Conservation (phyloP, 768 basidiomycete species). For the Pulveroboletus sp. region DNA sequence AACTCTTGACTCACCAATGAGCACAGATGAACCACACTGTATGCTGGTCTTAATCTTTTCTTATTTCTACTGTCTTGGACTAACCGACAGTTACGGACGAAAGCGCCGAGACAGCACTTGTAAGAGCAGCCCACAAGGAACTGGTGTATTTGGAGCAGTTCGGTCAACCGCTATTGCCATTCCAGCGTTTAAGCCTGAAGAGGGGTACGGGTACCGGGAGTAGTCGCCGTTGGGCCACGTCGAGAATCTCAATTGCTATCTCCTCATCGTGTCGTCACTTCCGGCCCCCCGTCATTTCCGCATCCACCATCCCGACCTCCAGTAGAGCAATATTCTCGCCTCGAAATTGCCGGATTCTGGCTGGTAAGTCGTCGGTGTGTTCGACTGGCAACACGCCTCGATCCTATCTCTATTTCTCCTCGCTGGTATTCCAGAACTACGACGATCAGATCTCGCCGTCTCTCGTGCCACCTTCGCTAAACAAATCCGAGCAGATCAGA, state of each 20-base stretch:
- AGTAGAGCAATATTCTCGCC: conserved; percentile 47
- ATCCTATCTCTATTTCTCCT: conserved; percentile 52
- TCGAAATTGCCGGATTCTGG: conserved; percentile 42
- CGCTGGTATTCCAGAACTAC: conserved; percentile 25
- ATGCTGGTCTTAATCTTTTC: no score
- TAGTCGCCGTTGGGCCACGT: conserved; percentile 2
- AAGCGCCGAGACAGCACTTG: background rate
- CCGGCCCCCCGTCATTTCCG: conserved; percentile 38
- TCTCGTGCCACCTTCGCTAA: background rate
- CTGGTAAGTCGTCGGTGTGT: conserved; percentile 38
- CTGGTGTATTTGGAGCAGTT: background rate
- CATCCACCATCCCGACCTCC: conserved; percentile 45
- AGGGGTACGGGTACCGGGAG: conserved; percentile 1
- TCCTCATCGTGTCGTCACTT: conserved; percentile 4
- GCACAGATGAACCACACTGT: no score
- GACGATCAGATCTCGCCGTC: background rate
- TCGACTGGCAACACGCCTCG: conserved; percentile 56
- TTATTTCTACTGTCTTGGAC: no score
- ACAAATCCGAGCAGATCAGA: background rate
- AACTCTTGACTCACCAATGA: no score
- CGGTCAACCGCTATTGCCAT: conserved; percentile 1
- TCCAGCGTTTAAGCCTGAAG: conserved; percentile 1
- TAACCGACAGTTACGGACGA: background rate
- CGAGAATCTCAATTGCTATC: conserved; percentile 1
- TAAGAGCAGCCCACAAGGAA: background rate